Percentiles rank a stretch among this genome's conserved stretches.
These are phyloP conservation scores for Daedaleopsis sinensis DNA, from an alignment of 768 basidiomycete species.

Conservation along the genomic window DNA sequence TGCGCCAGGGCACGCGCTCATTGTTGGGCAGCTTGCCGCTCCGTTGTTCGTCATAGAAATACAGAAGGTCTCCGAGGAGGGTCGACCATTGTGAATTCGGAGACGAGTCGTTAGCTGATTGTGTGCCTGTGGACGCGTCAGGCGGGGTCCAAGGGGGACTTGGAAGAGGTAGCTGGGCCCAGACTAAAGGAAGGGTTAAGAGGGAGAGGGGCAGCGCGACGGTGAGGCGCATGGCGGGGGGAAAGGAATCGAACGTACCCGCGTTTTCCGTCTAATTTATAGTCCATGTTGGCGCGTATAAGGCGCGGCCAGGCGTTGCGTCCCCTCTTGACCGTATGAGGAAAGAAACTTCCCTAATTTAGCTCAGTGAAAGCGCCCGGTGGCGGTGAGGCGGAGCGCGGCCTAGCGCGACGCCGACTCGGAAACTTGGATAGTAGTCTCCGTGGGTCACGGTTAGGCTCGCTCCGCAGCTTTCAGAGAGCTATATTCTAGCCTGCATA, in stretches of 20 bases:
- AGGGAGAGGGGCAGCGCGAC: not conserved
- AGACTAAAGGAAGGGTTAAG: not conserved
- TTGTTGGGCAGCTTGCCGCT: slow-evolving; percentile 70
- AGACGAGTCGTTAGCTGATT: slow-evolving; percentile 25
- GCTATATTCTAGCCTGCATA: too few relatives aligned
- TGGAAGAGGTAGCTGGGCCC: slow-evolving; percentile 63
- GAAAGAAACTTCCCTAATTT: slow-evolving; percentile 4
- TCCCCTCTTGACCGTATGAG: slow-evolving; percentile 2
- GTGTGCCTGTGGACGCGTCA: slow-evolving; percentile 55
- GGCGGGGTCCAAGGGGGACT: slow-evolving; percentile 68
- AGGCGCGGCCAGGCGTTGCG: slow-evolving; percentile 2
- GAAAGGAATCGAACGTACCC: not conserved
- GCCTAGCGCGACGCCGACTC: too few relatives aligned
- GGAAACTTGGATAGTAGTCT: too few relatives aligned
- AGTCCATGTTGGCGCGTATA: too few relatives aligned
- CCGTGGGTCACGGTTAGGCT: too few relatives aligned
- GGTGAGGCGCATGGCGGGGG: slow-evolving; percentile 8
- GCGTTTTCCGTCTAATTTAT: not conserved
- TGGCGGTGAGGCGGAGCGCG: too few relatives aligned
- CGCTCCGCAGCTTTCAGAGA: too few relatives aligned
- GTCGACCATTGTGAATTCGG: slow-evolving; percentile 82
- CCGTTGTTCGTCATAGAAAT: slow-evolving; percentile 91
- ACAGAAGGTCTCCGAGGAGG: slow-evolving; percentile 78
- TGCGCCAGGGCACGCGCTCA: slow-evolving; percentile 87
- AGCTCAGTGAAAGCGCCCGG: not conserved